These are phyloP conservation scores for Harringtonia lauricola DNA, from an alignment of 2,329 filamentous ascomycete species.

Conservation along the genomic window DNA sequence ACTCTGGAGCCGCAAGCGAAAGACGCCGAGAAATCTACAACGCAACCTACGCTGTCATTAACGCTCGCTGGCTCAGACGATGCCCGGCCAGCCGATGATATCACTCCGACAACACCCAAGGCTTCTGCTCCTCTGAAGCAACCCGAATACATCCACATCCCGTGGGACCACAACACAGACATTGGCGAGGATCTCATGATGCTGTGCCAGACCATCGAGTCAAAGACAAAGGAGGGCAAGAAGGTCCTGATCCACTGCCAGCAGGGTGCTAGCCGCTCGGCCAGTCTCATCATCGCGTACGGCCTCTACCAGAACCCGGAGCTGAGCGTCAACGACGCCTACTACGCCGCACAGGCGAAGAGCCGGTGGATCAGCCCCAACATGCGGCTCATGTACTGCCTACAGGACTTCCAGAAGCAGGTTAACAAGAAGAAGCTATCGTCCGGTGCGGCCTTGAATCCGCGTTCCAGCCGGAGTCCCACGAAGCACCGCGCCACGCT, in stretches of 20 bases:
- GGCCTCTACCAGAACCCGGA: conserved; percentile 69
- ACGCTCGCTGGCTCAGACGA: conserved; percentile 11
- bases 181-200: conserved; percentile 67
- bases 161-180: conserved; percentile 82
- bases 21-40: too few species aligned
- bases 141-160: conserved; percentile 79
- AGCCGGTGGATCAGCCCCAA: conserved; percentile 86
- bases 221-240: conserved; percentile 60
- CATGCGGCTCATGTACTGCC: conserved; percentile 84
- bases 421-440: conserved; percentile 38
- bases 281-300: conserved; percentile 78
- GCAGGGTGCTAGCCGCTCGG: conserved; percentile 75
- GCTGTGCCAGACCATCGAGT: conserved; percentile 67
- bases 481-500: conserved; percentile 50
- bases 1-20: too few species aligned
- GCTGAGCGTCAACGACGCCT: conserved; percentile 71
- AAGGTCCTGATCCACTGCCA: conserved; percentile 76
- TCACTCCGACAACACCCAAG: conserved; percentile 47
- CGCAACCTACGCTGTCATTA: conserved; percentile 3
- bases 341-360: conserved; percentile 67
- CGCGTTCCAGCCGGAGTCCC: conserved; percentile 40
- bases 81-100: conserved; percentile 19
- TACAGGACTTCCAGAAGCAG: conserved; percentile 69
- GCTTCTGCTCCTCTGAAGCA: conserved; percentile 30
- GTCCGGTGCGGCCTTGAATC: conserved; percentile 35